Percentiles rank a stretch among this genome's conserved stretches.
These are phyloP conservation scores for Cucurbita ficifolia DNA, from an alignment of 306 rosid species.

Conservation along the genomic window DNA sequence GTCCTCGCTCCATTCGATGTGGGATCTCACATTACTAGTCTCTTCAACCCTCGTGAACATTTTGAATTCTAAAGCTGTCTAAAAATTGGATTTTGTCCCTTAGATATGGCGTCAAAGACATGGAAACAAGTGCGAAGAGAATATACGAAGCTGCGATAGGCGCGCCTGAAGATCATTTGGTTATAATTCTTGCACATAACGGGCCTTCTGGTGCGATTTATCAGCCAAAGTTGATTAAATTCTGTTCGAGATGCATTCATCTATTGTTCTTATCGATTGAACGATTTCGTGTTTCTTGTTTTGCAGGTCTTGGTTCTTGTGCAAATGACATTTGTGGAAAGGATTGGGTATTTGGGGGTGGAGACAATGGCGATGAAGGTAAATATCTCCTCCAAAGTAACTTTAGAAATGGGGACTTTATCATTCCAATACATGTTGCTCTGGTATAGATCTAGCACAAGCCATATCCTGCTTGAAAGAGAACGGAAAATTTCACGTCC, in stretches of 20 bases:
- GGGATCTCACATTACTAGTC: too few relatives aligned
- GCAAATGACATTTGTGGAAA: slow-evolving; percentile 80
- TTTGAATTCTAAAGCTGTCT: background rate
- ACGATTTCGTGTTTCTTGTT: background rate
- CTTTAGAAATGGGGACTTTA: background rate
- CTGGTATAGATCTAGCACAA: slow-evolving; percentile 37
- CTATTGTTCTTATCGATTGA: background rate
- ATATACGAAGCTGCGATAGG: slow-evolving; percentile 52
- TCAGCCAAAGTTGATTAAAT: slow-evolving; percentile 7
- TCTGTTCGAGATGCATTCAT: background rate
- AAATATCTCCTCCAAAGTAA: background rate
- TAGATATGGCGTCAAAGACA: slow-evolving; percentile 46
- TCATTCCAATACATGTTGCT: background rate
- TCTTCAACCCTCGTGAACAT: background rate
- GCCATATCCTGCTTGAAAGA: slow-evolving; percentile 51
- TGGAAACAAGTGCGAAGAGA: slow-evolving; percentile 59
- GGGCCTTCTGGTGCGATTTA: slow-evolving; percentile 56
- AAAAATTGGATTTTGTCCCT: background rate
- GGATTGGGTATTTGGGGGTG: slow-evolving; percentile 62
- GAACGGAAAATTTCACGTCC: slow-evolving; percentile 23
- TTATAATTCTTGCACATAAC: slow-evolving; percentile 72
- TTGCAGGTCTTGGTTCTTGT: slow-evolving; percentile 75
- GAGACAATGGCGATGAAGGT: slow-evolving; percentile 94
- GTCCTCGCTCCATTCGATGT: too few relatives aligned
- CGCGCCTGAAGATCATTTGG: slow-evolving; percentile 45